Conservation (phyloP, 495 filamentous ascomycete genomes). For the Astrothelium macrocarpum region DNA sequence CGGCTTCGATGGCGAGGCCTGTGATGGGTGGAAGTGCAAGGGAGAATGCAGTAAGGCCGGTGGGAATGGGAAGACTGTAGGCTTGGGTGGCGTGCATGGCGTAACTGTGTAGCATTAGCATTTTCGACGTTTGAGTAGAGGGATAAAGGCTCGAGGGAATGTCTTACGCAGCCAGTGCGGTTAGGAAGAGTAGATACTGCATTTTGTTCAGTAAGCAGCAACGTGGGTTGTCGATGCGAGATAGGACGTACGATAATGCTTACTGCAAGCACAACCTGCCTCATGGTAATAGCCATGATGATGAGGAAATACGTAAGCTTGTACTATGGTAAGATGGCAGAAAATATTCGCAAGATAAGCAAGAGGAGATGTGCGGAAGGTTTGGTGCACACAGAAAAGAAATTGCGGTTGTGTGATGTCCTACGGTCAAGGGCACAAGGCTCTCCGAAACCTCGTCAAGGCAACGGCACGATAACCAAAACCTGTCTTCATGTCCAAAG, state of each 20-base stretch:
- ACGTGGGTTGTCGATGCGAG: background rate
- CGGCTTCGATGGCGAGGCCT: constrained; percentile 39
- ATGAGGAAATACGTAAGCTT: background rate
- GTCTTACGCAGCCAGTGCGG: constrained; percentile 22
- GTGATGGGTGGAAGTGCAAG: constrained; percentile 45
- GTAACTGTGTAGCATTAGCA: constrained; percentile 31
- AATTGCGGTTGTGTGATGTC: background rate
- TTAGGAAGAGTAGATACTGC: constrained; percentile 29
- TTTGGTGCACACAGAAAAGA: background rate
- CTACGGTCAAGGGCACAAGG: background rate
- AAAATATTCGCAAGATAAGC: background rate
- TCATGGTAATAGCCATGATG: constrained; percentile 17
- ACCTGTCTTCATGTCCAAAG: background rate
- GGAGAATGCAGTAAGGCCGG: constrained; percentile 38
- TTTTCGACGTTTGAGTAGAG: background rate
- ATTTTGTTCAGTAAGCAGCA: background rate
- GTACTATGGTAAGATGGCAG: background rate
- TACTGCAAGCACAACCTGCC: constrained; percentile 15
- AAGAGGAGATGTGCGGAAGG: background rate
- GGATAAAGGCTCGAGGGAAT: background rate
- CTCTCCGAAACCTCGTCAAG: background rate
- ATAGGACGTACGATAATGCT: constrained; percentile 21
- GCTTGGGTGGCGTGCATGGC: constrained; percentile 37
- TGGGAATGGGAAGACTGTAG: constrained; percentile 44
- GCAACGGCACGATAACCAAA: background rate